Base-by-base conservation (phyloP, 179 eudicot genomes). In the Dionaea muscipula region DNA sequence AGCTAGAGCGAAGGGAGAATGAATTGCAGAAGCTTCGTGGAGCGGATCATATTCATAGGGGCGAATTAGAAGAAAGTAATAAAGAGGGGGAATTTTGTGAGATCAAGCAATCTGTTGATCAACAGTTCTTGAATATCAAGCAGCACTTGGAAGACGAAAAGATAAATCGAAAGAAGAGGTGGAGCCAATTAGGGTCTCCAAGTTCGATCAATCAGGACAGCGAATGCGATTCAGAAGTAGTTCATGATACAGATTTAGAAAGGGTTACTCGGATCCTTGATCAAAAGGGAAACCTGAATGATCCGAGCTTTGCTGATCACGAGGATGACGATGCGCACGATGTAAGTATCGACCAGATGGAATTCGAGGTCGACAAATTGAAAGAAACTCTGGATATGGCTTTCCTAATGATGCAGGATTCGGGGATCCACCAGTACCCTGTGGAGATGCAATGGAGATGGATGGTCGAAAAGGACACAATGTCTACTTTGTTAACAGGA, bases 331-430 rank as follows among this genome's bases (percentile, higher is more conserved):
- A 38, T 47, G 9, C n/a, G 51, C 66, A 63, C 18, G 73, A 70
- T n/a, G 44, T 47, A 31, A 58, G 72, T 31, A 66, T 72, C 5
- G 76, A 76, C 51, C 75, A 70, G 36, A 77, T 79, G 75, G 81
- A 78, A 44, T 75, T 73, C 11, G 94, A 81, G 53, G 81, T 84
- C 2, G 80, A 84, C 60, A 68, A 66, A 17, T 54, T 81, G 60
- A 75, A 76, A 62, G 76, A 68, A 26, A 81, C 82, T 13, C 24
- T 81, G 20, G 87, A 78, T 62, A 56, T 67, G 22, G 93, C 84
- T 4, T 78, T 78, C 33, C 74, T 76, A 37, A 68, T 61, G 47
- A 75, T 81, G 79, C 71, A 74, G 50, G 68, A 62, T 0, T 59
- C 64, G 0, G 7, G 61, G 51, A 13, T 22, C 51, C 14, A 56